Evolutionary conservation across 2,329 filamentous ascomycete genomes (phyloP), one percentile per base, ranked within the genome.

Genomic region (Pyrenochaeta sp.): DNA sequence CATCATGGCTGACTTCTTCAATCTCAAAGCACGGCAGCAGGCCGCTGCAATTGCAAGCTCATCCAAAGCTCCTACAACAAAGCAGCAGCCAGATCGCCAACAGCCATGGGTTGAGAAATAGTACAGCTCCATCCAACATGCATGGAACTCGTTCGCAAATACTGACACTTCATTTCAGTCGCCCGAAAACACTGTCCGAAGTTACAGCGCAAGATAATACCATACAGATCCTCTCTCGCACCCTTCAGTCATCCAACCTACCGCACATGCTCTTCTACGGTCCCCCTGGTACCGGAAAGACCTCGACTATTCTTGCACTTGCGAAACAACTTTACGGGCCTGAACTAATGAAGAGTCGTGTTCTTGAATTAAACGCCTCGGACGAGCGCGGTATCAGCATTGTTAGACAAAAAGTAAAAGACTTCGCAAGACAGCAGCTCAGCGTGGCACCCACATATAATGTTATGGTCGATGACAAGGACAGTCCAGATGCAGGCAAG

Each of bases 51-150:
- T 90, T n/a, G 83, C 82, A 1, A 89, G 86, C 75, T 86, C 89
- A 39, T 83, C 83, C 47, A 96, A 94, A 77, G 77, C 82, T 49
- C 83, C 87, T 61, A 84, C 80, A 29, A 77, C 80, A 53, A 83
- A 82, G 69, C 89, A 85, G 71, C 86, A 90, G 54, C 81, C 81
- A 27, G 83, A 83, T 63, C 85, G 85, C 69, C 82, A 88, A 64
- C 94, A 97, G 72, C 95, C 95, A 68, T 99, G 95, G 95, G 94
- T 98, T 47, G 95, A 98, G 81, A 98, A 98, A 90, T 98, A 97
- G 94, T 97, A 82, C 51, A 73, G 58, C 23, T 32, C 33, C 14
- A 36, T 21, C 17, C 31, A 1, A n/a, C 27, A n/a, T 14, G 29
- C 20, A 11, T 17, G 20, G 35, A 37, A 20, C 42, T 46, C 21